Evolutionary conservation across 495 filamentous ascomycete genomes (phyloP).

Genomic region (Podospora pseudocomata): DNA sequence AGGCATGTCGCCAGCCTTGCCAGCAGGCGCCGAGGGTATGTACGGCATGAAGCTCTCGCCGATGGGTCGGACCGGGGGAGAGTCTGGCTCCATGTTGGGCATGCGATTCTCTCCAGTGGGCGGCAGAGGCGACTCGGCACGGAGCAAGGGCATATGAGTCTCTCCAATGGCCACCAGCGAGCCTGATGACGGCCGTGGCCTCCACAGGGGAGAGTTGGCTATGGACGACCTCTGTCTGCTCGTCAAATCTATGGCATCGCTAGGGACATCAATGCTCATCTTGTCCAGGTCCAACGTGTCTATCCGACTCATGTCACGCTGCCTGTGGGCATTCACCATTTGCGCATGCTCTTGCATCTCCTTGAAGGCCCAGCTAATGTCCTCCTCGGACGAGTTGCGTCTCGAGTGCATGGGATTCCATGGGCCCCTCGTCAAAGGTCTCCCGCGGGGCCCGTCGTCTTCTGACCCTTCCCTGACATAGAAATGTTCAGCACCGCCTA

Average conservation of each 20-base stretch:
- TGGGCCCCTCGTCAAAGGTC: conserved; percentile 34
- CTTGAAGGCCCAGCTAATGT: conserved; percentile 49
- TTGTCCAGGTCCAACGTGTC: conserved; percentile 41
- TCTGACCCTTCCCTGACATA: conserved; percentile 52
- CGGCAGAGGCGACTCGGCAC: conserved; percentile 37
- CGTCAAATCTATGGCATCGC: conserved; percentile 42
- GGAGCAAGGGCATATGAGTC: conserved; percentile 37
- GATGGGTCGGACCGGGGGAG: conserved; percentile 31
- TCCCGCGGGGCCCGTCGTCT: conserved; percentile 35
- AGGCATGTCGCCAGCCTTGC: conserved; percentile 33
- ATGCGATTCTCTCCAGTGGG: conserved; percentile 33
- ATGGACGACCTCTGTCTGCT: conserved; percentile 33
- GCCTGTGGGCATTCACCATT: conserved; percentile 23
- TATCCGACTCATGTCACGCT: conserved; percentile 19
- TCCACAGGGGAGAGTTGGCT: conserved; percentile 29
- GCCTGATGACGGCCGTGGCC: conserved; percentile 19
- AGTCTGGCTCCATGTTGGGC: conserved; percentile 29
- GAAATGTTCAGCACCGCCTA: conserved; percentile 53
- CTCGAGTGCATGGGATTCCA: conserved; percentile 36
- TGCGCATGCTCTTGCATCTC: conserved; percentile 50
- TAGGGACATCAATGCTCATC: conserved; percentile 42
- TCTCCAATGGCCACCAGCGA: conserved; percentile 36
- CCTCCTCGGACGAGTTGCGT: conserved; percentile 45
- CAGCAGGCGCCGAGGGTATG: conserved; percentile 34
- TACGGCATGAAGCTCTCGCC: conserved; percentile 39